Evolutionary conservation across 1,284 basidiomycete genomes (phyloP), one percentile per base, ranked within the genome.

Genomic region (Apiotrichum domesticum): DNA sequence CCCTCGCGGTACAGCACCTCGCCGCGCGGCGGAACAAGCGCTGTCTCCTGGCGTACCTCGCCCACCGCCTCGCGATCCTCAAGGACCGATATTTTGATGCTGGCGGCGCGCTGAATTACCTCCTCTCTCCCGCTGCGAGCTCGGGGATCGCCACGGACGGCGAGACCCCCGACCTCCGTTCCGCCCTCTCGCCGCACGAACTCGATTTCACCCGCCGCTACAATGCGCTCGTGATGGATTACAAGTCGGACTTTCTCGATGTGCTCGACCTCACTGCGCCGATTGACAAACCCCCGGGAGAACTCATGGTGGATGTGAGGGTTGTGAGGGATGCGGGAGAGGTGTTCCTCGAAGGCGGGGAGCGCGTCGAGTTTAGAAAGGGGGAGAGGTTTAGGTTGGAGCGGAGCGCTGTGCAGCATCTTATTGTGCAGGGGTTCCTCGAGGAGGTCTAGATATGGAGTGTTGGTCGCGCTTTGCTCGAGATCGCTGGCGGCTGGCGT

Each of bases 1-100:
- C 86, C 32, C 79, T 95, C 54, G 83, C 93, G 52, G 84, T 97
- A 65, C 86, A 88, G 68, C 90, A 96, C 73, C 87, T 93, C 7
- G 84, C 89, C 33, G 87, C 94, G 60, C 81, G 86, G 46, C 84
- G 92, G 63, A 96, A 97, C 80, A 95, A 96, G 74, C 87, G 95
- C 13, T 92, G 90, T 71, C 81, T 98, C 6, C 83, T 97, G 40
- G 91, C 91, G 1, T 98, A 98, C 77, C 90, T 97, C 72, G 79
- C 83, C 35, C 87, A 90, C 71, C 84, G 95, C 35, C 77, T 91
- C 44, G 87, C 90, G 67, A 85, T 85, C 56, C 83, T 98, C 54
- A 83, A 86, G 63, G 85, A 88, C 67, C 81, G 89, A 77, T 95
- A 90, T 76, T 97, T 94, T 93, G 79, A 84, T n/a, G 83, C 85